Evolutionary conservation across 1,284 basidiomycete genomes (phyloP).

Genomic region (Psilocybe mexicana): DNA sequence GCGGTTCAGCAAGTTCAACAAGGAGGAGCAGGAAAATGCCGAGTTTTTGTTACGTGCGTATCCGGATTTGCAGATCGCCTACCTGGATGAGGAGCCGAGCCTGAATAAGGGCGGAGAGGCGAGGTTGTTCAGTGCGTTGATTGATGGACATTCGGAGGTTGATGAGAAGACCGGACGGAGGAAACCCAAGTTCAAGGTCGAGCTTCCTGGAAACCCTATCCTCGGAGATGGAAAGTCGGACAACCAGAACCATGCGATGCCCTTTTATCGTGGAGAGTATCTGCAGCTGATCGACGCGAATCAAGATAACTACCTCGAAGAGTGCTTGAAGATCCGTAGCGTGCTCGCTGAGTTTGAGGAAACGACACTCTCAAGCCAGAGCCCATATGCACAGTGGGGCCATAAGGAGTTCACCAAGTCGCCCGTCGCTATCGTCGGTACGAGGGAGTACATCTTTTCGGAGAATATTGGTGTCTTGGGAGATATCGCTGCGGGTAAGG

Average conservation of each 20-base stretch:
- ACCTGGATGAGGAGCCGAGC: conserved; percentile 93
- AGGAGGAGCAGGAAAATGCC: conserved; percentile 98
- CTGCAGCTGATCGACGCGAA: conserved; percentile 99
- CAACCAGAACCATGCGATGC: conserved; percentile 99
- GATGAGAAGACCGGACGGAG: conserved; percentile 88
- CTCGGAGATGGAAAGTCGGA: conserved; percentile 99
- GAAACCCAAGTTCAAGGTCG: conserved; percentile 97
- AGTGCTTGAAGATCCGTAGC: conserved; percentile 98
- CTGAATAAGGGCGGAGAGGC: conserved; percentile 91
- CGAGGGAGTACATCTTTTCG: conserved; percentile 99
- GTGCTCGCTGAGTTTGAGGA: conserved; percentile 98
- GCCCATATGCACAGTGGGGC: conserved; percentile 93
- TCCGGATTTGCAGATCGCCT: conserved; percentile 98
- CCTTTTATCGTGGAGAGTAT: conserved; percentile 99
- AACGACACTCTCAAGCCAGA: conserved; percentile 87
- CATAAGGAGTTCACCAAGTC: conserved; percentile 89
- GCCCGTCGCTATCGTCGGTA: conserved; percentile 97
- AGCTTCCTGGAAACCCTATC: conserved; percentile 99
- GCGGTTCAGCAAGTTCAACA: conserved; percentile 99
- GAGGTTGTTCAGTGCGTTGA: conserved; percentile 89
- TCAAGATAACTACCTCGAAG: conserved; percentile 99
- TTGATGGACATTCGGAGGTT: conserved; percentile 97
- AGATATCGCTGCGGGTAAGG: conserved; percentile 99
- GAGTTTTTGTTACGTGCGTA: conserved; percentile 98
- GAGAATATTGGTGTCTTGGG: conserved; percentile 99